Percentiles rank a stretch among this genome's conserved stretches.
These are phyloP conservation scores for Hypomyces rosellus DNA, from an alignment of 2,329 filamentous ascomycete species.

Conservation along the genomic window DNA sequence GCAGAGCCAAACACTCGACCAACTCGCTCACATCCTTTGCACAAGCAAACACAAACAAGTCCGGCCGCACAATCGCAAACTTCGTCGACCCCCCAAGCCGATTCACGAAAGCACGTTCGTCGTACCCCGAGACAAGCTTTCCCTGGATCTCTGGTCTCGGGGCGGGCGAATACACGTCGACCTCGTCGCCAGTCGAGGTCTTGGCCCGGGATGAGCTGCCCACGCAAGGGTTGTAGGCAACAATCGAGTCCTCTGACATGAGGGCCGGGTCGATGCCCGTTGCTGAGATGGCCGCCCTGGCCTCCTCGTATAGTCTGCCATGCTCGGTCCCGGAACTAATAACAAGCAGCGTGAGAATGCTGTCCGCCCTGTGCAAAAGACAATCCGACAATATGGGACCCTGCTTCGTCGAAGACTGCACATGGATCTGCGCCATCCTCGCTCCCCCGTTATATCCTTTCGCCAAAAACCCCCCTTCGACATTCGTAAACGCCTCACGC, in stretches of 20 bases:
- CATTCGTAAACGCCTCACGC: constrained; percentile 9
- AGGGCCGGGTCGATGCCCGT: not conserved
- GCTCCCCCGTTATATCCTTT: constrained; percentile 3
- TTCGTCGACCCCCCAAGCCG: not conserved
- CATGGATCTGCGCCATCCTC: constrained; percentile 9
- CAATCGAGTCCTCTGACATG: not conserved
- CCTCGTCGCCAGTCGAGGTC: not conserved
- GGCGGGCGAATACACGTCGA: not conserved
- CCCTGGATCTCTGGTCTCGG: too few relatives aligned
- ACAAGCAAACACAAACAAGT: constrained; percentile 9
- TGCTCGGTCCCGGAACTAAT: not conserved
- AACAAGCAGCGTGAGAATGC: constrained; percentile 8
- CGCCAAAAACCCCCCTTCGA: constrained; percentile 9
- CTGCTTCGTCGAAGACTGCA: not conserved
- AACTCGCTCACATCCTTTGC: not conserved
- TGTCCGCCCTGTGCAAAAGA: not conserved
- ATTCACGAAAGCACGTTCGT: not conserved
- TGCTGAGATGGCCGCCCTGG: not conserved
- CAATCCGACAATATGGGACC: constrained; percentile 4
- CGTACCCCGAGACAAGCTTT: not conserved
- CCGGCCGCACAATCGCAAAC: constrained; percentile 9
- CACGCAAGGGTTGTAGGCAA: not conserved
- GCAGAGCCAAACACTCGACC: constrained; percentile 3
- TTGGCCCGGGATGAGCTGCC: not conserved
- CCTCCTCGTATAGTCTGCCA: not conserved